phyloP scores from a whole-genome alignment of 306 rosid genomes.

The Chamaecrista fasciculata region DNA sequence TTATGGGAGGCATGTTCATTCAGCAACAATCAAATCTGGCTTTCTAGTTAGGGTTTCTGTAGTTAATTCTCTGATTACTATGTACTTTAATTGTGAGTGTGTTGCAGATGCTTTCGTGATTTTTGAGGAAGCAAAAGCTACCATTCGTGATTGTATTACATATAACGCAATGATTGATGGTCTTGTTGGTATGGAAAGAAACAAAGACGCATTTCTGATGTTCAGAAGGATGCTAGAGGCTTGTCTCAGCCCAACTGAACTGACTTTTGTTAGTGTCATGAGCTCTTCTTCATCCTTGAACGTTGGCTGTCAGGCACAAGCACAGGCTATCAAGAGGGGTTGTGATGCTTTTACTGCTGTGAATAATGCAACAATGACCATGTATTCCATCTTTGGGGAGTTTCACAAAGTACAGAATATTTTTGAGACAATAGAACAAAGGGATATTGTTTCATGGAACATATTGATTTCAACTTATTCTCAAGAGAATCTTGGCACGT shows the following conservation, averaged over 20 bases:
- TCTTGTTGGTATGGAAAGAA: conserved; percentile 46
- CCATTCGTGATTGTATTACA: conserved; percentile 50
- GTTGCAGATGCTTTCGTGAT: conserved; percentile 49
- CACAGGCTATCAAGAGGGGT: conserved; percentile 56
- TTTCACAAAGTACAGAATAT: conserved; percentile 41
- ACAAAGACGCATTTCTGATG: conserved; percentile 52
- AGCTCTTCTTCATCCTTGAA: conserved; percentile 52
- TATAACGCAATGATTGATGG: conserved; percentile 79
- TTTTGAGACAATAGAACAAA: conserved; percentile 51
- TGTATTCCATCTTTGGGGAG: conserved; percentile 68
- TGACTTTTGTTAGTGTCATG: conserved; percentile 74
- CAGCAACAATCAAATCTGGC: conserved; percentile 49
- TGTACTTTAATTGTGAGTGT: conserved; percentile 57
- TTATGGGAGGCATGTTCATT: conserved; percentile 69
- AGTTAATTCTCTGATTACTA: conserved; percentile 60
- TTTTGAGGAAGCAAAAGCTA: conserved; percentile 50
- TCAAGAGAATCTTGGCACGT: conserved; percentile 44
- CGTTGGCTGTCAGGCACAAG: conserved; percentile 57
- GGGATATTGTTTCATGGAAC: conserved; percentile 79
- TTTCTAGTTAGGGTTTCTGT: conserved; percentile 54
- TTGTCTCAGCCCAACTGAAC: conserved; percentile 46
- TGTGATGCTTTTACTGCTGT: conserved; percentile 52
- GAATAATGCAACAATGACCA: conserved; percentile 66
- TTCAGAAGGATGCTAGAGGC: conserved; percentile 56
- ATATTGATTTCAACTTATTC: conserved; percentile 54